Evolutionary conservation across 2,329 filamentous ascomycete species (phyloP), one percentile per base, ranked within the genome.

Genomic region (Colletotrichum horii): DNA sequence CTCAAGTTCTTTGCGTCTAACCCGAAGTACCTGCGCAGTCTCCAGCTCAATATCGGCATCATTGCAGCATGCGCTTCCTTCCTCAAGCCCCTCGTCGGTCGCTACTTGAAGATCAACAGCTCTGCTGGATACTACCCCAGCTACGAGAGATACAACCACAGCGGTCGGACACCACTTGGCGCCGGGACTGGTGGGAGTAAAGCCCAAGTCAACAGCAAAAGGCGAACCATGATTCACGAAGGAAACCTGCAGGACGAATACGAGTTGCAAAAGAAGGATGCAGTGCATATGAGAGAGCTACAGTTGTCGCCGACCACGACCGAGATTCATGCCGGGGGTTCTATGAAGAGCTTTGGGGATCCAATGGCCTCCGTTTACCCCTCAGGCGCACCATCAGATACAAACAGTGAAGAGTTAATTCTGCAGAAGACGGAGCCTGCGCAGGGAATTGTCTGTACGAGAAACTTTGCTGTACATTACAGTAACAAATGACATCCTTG

Each of bases 21-120:
- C 56, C 15, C 3, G 2, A 60, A 34, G 15, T 26, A 3, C 55
- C 26, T 30, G 9, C 11, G 11, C 43, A 87, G 85, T 22, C 80
- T 87, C 61, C 84, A 87, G 77, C 80, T 85, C 71, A 83, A 84
- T 66, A 78, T 86, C 9, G 84, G 84, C 12, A 85, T 86, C 48
- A 80, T 85, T 24, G 85, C 84, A 5, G 83, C 82, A 26, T 85
- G 84, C 43, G 81, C 85, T 9, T 84, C 85, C 11, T 82, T 83
- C 7, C 80, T 87, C 34, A 84, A 84, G 36, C 84, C 85, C 2
- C 78, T 86, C 6, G 79, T 85, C 43, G 75, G 77, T 65, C 77
- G 79, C n/a, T 66, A 77, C 58, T 79, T 84, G 28, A 78, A 79
- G 48, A 74, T 80, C 60, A 78, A 77, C 58, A 77, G 66, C 71